Evolutionary conservation across 306 rosid species (phyloP), one percentile per base, ranked within the genome.

Genomic region (Canavalia gladiata): DNA sequence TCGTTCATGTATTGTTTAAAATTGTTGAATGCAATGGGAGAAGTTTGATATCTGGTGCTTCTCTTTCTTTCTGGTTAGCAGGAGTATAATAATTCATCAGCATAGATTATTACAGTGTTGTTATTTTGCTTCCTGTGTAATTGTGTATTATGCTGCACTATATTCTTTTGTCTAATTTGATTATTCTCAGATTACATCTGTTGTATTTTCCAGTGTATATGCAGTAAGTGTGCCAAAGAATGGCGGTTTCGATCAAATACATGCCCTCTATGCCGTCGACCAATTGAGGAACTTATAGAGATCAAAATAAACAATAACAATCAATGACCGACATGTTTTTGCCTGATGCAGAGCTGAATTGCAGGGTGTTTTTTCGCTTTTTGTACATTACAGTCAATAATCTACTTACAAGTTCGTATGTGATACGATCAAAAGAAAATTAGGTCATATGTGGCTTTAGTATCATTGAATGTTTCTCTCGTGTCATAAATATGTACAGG

Each of bases 201-300:
- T 78, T 83, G 81, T 86, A n/a, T 81, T 66, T 78, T 86, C 49
- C 96, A 93, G 99, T 95, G 98, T 75, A 88, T 93, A 98, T 95
- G 99, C 90, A 77, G 93, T 42, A 97, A 90, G n/a, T 93, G 96
- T 87, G 99, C 99, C 43, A 88, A 95, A 82, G 91, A 87, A 30
- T 81, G 93, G 89, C 85, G 88, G 78, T 76, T 82, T 77, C 98
- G 93, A 77, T 88, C 97, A 54, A 89, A 95, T 70, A 90, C 90
- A 72, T 95, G 99, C 85, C 99, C 99, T 34, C 91, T 95, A 72
- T 95, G 99, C 69, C 97, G 99, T 73, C 99, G 93, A 84, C 86
- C 97, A 34, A 93, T 95, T 6, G 88, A 92, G 83, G 91, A 92
- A 83, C 98, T 93, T 69, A 87, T 95, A 58, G 98, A 91, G 87